phyloP scores from a whole-genome alignment of 371 early-diverging fungal genomes.

The Encephalitozoon romaleae region DNA sequence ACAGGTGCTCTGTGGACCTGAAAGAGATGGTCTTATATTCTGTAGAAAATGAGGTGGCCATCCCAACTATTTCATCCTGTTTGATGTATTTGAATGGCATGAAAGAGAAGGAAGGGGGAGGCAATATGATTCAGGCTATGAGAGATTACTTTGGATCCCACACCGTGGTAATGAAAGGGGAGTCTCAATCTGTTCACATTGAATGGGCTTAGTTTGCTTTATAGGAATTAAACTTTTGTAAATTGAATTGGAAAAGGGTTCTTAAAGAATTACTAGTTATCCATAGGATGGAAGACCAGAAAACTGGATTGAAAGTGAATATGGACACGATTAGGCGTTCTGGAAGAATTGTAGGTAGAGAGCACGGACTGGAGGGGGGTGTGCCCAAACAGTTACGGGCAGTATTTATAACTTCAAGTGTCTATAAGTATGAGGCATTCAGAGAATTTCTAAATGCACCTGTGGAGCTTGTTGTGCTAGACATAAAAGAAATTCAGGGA shows the following conservation, averaged over 20 bases:
- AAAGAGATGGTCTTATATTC: slow-evolving; percentile 73
- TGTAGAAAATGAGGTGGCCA: slow-evolving; percentile 72
- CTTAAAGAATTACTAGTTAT: background rate
- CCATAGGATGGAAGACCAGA: background rate
- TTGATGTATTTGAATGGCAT: slow-evolving; percentile 77
- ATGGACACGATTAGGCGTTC: background rate
- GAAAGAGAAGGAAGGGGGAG: slow-evolving; percentile 73
- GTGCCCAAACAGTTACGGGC: background rate
- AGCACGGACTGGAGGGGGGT: background rate
- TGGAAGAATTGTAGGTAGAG: background rate
- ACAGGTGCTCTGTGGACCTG: slow-evolving; percentile 76
- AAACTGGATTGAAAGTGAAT: no score
- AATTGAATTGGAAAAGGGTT: background rate
- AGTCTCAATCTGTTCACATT: slow-evolving; percentile 40
- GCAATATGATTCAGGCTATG: slow-evolving; percentile 86
- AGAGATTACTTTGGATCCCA: slow-evolving; percentile 97
- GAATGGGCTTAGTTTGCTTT: slow-evolving; percentile 29
- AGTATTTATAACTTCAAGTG: background rate
- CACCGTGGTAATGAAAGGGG: slow-evolving; percentile 61
- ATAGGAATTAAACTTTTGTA: background rate
- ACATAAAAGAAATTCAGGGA: slow-evolving; percentile 46
- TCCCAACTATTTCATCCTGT: slow-evolving; percentile 78
- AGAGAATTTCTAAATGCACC: background rate
- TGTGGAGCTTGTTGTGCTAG: background rate
- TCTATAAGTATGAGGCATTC: background rate